These are phyloP conservation scores for Nigrograna mackinnonii DNA, from an alignment of 2,329 filamentous ascomycete species.

Conservation along the genomic window DNA sequence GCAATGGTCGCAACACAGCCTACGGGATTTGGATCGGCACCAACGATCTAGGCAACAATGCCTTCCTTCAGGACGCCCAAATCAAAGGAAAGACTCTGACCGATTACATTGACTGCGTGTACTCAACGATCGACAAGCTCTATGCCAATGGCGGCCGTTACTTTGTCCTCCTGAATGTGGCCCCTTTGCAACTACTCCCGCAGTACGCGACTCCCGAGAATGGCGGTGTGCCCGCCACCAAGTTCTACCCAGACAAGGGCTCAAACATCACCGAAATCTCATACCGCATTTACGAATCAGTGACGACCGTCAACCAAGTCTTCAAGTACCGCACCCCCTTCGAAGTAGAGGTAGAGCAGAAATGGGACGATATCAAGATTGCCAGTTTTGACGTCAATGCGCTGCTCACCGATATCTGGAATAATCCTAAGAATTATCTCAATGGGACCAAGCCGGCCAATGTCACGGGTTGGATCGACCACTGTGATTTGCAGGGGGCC, in stretches of 20 bases:
- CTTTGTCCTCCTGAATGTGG: conserved; percentile 73
- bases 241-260: conserved; percentile 53
- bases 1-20: conserved; percentile 63
- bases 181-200: conserved; percentile 69
- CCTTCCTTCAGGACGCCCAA: conserved; percentile 69
- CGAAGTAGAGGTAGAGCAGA: conserved; percentile 44
- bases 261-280: conserved; percentile 54
- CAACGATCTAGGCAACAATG: conserved; percentile 72
- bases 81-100: conserved; percentile 61
- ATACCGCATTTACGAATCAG: conserved; percentile 56
- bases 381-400: conserved; percentile 69
- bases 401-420: conserved; percentile 66
- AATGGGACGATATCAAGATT: conserved; percentile 61
- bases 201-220: conserved; percentile 61
- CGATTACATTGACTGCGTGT: conserved; percentile 71
- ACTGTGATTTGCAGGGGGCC: conserved; percentile 51
- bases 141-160: conserved; percentile 69
- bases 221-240: conserved; percentile 46
- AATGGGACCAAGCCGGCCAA: conserved; percentile 65
- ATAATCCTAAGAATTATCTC: conserved; percentile 64
- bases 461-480: conserved; percentile 60
- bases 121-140: conserved; percentile 62
- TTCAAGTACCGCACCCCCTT: conserved; percentile 57
- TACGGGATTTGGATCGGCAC: conserved; percentile 82
- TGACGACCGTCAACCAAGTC: conserved; percentile 55